Evolutionary conservation across 805 yeast species (phyloP).

Genomic region (Myxozyma monticola): DNA sequence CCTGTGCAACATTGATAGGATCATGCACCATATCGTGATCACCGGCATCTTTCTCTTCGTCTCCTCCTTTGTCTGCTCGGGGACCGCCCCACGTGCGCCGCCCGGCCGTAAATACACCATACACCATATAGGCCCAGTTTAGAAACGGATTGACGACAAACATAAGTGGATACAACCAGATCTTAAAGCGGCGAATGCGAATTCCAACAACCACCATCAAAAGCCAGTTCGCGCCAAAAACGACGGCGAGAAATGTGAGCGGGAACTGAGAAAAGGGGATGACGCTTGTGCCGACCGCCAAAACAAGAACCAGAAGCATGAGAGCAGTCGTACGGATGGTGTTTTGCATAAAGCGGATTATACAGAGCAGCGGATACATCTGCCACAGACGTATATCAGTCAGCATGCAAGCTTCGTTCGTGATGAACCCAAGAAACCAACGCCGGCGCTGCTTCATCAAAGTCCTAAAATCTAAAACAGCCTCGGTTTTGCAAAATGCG

Average conservation of each 20-base stretch:
- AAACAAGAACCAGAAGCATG: slow-evolving; percentile 14
- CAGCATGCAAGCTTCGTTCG: slow-evolving; percentile 28
- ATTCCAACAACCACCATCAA: slow-evolving; percentile 22
- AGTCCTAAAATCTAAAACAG: slow-evolving; percentile 17
- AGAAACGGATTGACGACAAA: slow-evolving; percentile 21
- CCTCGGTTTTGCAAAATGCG: slow-evolving; percentile 30
- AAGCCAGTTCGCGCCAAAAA: slow-evolving; percentile 23
- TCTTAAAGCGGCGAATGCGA: slow-evolving; percentile 17
- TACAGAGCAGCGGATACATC: slow-evolving; percentile 24
- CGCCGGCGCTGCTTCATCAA: slow-evolving; percentile 28
- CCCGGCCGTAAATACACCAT: slow-evolving; percentile 27
- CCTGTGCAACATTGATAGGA: slow-evolving; percentile 7
- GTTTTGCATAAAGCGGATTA: slow-evolving; percentile 28
- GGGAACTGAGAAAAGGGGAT: slow-evolving; percentile 13
- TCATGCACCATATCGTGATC: slow-evolving; percentile 8
- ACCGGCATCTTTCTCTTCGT: slow-evolving; percentile 4
- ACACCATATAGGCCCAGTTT: slow-evolving; percentile 27
- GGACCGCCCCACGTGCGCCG: slow-evolving; percentile 31
- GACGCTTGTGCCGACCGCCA: slow-evolving; percentile 7
- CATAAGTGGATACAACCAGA: slow-evolving; percentile 28
- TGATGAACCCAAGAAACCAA: slow-evolving; percentile 28
- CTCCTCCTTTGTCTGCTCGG: slow-evolving; percentile 21
- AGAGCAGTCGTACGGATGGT: slow-evolving; percentile 27
- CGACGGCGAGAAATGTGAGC: slow-evolving; percentile 9
- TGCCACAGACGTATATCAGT: slow-evolving; percentile 29